Evolutionary conservation across 176 grass and related monocot genomes (phyloP), one percentile per base, ranked within the genome.

Genomic region (Musa schizocarpa): DNA sequence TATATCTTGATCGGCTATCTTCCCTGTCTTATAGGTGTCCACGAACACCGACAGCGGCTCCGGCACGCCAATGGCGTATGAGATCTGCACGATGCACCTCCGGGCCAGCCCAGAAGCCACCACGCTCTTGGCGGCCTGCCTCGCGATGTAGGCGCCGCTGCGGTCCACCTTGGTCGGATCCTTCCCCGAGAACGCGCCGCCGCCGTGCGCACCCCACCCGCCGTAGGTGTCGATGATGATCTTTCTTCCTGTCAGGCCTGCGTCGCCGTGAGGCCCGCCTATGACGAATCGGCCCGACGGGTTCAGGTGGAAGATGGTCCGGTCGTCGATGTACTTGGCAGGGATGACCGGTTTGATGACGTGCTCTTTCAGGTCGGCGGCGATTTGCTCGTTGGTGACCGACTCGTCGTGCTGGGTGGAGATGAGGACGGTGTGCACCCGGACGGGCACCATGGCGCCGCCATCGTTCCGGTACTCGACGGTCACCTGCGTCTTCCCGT

Each of bases 381-480:
- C 89, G 73, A 92, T 92, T 79, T 92, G 78, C 11, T 92, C 89
- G 50, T 92, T 92, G 76, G 79, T 92, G 66, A 92, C 86, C 1
- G 86, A 81, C 81, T 92, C 89, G 56, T 92, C 89, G 68, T 92
- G 89, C 86, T 92, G 89, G 61, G 89, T 92, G 55, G 89, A 92
- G 86, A 92, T 88, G n/a, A 92, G 89, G 3, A 92, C 86, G 9
- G 89, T 92, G 89, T 92, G 89, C 6, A 92, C 89, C 24, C 89
- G 83, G 24, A 88, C 70, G n/a, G 89, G 89, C 26, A 92, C 89
- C 89, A 81, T 92, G 75, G 89, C 89, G 24, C 89, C 89, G 11
- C 51, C 80, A 9, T 92, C 89, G 29, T 88, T 82, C 53, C 83
- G 19, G 86, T 92, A 92, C 57, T 92, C 89, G 0, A 92, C 81